Percentiles rank a stretch among this genome's conserved stretches.
These are phyloP conservation scores for Sphenostylis stenocarpa DNA, from an alignment of 306 rosid species.

Conservation along the genomic window DNA sequence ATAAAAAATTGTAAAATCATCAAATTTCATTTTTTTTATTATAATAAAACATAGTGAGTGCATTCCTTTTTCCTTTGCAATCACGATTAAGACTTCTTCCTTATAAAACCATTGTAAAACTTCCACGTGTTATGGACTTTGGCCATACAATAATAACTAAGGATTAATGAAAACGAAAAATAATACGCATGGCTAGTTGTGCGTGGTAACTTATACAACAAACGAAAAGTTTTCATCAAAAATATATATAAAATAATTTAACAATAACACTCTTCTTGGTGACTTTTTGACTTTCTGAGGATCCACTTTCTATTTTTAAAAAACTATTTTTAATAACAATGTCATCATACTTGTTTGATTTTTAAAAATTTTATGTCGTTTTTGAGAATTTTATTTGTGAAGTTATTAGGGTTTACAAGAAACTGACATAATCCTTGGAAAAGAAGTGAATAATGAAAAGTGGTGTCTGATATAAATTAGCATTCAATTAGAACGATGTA, in stretches of 20 bases:
- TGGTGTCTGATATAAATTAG: not conserved
- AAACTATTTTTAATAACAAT: not conserved
- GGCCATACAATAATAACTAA: not conserved
- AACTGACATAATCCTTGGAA: not conserved
- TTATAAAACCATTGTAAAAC: not conserved
- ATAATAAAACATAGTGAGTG: not conserved
- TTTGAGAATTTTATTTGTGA: not conserved
- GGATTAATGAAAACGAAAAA: not conserved
- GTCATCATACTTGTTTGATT: not conserved
- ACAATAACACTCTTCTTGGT: not conserved
- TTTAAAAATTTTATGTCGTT: not conserved
- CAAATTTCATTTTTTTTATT: not conserved
- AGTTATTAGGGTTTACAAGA: not conserved
- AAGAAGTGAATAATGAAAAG: not conserved
- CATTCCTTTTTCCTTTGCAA: no score
- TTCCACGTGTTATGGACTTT: constrained; percentile 18
- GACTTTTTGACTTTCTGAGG: constrained; percentile 3
- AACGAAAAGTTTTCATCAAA: no score
- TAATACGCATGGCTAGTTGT: not conserved
- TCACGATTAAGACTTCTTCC: not conserved
- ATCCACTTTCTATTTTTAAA: not conserved
- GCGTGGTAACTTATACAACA: not conserved
- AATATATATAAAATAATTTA: no score
- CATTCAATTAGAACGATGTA: no score
- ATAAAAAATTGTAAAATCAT: not conserved